Evolutionary conservation across 129 eudicot species (phyloP).

Genomic region (Erigeron canadensis): DNA sequence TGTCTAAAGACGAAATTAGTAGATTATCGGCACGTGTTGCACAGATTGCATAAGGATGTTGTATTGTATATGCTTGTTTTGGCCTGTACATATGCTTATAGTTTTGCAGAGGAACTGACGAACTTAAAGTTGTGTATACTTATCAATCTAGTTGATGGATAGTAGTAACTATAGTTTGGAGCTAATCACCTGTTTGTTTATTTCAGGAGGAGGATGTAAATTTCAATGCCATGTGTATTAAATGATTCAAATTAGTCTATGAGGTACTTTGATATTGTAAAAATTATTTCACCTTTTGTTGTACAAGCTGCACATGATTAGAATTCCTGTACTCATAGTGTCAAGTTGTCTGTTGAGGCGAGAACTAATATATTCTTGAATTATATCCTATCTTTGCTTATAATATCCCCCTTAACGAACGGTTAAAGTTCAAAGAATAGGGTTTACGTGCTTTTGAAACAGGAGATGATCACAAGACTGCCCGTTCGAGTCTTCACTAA

Average conservation of each 20-base stretch:
- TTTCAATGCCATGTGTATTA: constrained; percentile 22
- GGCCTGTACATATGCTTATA: constrained; percentile 25
- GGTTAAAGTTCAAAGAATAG: neutral
- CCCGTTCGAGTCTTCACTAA: neutral
- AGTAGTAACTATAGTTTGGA: constrained; percentile 14
- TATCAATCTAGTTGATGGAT: constrained; percentile 6
- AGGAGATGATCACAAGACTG: neutral
- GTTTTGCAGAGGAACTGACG: constrained; percentile 18
- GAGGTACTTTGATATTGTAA: constrained; percentile 15
- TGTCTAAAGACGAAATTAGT: constrained; percentile 63
- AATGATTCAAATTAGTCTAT: neutral
- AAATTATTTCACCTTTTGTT: constrained; percentile 10
- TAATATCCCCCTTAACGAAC: neutral
- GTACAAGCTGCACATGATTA: constrained; percentile 5
- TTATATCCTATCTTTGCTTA: neutral
- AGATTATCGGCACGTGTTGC: constrained; percentile 48
- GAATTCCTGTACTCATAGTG: neutral
- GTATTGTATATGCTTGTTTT: constrained; percentile 9
- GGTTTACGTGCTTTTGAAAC: neutral
- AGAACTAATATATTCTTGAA: neutral
- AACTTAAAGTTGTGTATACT: constrained; percentile 32
- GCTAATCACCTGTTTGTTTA: constrained; percentile 18
- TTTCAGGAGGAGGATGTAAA: constrained; percentile 40
- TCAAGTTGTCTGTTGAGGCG: neutral
- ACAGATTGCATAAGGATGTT: constrained; percentile 14